Percentiles rank a stretch among this genome's conserved stretches.
phyloP scores from a whole-genome alignment of 257 asterid genomes.

The Eucommia ulmoides region DNA sequence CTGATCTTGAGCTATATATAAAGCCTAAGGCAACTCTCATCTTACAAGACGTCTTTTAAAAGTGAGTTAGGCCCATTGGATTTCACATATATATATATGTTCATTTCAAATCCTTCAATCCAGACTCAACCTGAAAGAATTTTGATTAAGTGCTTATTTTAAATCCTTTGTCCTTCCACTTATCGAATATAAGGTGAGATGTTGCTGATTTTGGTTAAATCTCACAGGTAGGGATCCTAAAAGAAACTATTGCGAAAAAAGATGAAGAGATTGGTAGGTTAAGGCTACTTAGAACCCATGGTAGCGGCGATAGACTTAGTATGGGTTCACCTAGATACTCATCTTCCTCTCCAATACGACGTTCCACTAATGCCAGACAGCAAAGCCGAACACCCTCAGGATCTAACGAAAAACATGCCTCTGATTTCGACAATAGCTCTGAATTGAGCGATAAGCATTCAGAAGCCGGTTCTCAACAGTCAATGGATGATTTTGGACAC shows the following conservation, averaged over 20 bases:
- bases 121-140: no score
- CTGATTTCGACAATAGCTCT: conserved; percentile 56
- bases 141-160: no score
- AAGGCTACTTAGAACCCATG: conserved; percentile 28
- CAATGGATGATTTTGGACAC: conserved; percentile 62
- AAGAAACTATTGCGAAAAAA: conserved; percentile 54
- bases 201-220: neutral
- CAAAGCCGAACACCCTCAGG: conserved; percentile 27
- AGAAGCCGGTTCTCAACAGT: conserved; percentile 80
- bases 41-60: no score
- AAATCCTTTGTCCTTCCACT: neutral
- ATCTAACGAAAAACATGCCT: conserved; percentile 40
- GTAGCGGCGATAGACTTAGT: conserved; percentile 33
- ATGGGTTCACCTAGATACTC: conserved; percentile 31
- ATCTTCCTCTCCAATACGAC: conserved; percentile 61
- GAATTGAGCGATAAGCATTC: conserved; percentile 80
- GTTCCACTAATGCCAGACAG: conserved; percentile 29
- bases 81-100: no score
- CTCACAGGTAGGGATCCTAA: conserved; percentile 57
- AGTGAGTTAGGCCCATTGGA: no score
- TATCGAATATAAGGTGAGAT: neutral
- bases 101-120: no score
- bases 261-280: conserved; percentile 71
- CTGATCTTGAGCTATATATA: no score
- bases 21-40: no score